Evolutionary conservation across 176 grass and related monocot genomes (phyloP).

Genomic region (Paspalum notatum): DNA sequence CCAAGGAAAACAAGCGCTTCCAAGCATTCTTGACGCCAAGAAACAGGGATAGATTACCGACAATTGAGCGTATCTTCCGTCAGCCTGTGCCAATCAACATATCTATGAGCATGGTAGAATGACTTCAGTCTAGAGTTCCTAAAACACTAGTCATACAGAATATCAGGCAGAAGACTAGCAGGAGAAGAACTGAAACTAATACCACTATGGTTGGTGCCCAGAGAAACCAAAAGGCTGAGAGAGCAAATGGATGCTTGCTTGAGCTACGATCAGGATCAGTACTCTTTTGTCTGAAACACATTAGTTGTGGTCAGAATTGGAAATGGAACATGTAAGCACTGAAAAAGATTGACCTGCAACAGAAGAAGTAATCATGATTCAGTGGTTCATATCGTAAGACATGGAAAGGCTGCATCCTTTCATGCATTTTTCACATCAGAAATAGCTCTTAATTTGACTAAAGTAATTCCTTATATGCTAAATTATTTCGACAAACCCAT

Average conservation of each 20-base stretch:
- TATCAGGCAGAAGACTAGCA: not conserved
- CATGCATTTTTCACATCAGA: constrained; percentile 21
- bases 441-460: constrained; percentile 11
- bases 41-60: constrained; percentile 80
- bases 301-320: constrained; percentile 28
- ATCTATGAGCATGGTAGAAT: constrained; percentile 15
- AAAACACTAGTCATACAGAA: constrained; percentile 22
- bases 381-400: constrained; percentile 10
- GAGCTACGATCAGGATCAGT: constrained; percentile 70
- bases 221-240: constrained; percentile 78
- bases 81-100: constrained; percentile 57
- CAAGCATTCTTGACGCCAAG: constrained; percentile 80
- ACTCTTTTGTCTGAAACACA: constrained; percentile 86
- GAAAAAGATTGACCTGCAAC: constrained; percentile 8
- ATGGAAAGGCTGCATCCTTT: not conserved
- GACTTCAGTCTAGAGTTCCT: not conserved
- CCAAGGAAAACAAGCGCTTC: constrained; percentile 71
- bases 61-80: constrained; percentile 71
- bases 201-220: constrained; percentile 95
- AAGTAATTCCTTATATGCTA: not conserved
- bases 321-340: constrained; percentile 9
- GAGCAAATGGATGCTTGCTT: constrained; percentile 82
- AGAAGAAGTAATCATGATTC: constrained; percentile 11
- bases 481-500: not conserved
- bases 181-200: constrained; percentile 35